Base-by-base conservation (phyloP, 73 alveolate genomes). In the Tetrahymena borealis region DNA sequence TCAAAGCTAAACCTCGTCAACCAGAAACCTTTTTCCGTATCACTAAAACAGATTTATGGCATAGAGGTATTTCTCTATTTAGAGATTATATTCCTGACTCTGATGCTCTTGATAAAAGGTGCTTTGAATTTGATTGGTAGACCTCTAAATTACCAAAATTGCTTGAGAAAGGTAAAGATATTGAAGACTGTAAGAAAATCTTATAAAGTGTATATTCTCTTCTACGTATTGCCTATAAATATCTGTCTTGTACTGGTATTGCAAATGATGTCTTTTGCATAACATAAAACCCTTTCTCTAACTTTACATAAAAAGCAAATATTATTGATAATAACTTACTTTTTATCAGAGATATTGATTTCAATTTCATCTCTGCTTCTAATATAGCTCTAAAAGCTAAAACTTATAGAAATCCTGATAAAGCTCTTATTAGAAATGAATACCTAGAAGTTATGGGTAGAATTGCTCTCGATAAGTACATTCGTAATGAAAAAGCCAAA, bases 391-490 rank as follows among this genome's bases (percentile, higher is more conserved):
- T 60, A 0, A 94, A 91, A 43, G 95, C 78, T 91, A 42, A 79
- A 9, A 60, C 40, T 3, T 92, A 94, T 60, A 92, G 93, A 3
- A 94, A 94, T 93, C 91, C 91, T 20, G 96, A 93, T 94, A 93
- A 93, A 39, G 97, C 96, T 15, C 77, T 95, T 15, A 93, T 92
- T 1, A 79, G 97, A 90, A 94, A 93, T 94, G 78, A 95, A 78
- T 91, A 90, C 11, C 90, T 95, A 79, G 97, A 95, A 40, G 95
- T 95, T 3, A 11, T 95, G 79, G 96, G 91, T 24, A 90, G 97
- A 91, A 94, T 95, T 40, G 97, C 97, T n/a, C 38, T 79, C 32
- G 97, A 95, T 78, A 95, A 93, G 60, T 95, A 93, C 41, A 60
- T 60, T 20, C 85, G 85, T 60, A 60, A 60, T 20, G 85, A 60